Percentiles rank a stretch among this genome's conserved stretches.
Evolutionary conservation across 306 rosid species (phyloP).

Genomic region (Carpinus viminea): DNA sequence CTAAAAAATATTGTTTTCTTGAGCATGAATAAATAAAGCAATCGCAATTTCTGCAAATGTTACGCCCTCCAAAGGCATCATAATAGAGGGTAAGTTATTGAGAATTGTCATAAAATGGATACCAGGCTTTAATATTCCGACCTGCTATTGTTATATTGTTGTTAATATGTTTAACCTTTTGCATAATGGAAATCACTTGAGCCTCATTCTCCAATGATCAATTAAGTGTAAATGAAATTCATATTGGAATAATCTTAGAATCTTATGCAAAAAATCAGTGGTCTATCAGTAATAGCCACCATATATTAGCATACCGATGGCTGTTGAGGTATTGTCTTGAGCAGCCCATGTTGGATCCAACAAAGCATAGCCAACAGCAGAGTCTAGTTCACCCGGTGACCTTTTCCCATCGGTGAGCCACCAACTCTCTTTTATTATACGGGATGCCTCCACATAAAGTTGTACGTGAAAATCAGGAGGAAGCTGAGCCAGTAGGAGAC

Average conservation of each 20-base stretch:
- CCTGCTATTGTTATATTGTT: too few species aligned
- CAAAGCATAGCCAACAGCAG: constrained; percentile 97
- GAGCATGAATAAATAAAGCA: too few species aligned
- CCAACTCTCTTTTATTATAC: constrained; percentile 93
- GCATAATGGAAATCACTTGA: not conserved
- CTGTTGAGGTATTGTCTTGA: constrained; percentile 97
- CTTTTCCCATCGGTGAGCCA: constrained; percentile 88
- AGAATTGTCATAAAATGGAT: too few species aligned
- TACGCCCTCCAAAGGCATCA: too few species aligned
- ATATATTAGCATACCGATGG: constrained; percentile 63
- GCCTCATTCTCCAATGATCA: not conserved
- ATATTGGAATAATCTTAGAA: not conserved
- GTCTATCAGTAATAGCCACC: constrained; percentile 4
- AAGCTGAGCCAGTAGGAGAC: constrained; percentile 92
- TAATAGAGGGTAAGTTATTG: too few species aligned
- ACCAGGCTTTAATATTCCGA: too few species aligned
- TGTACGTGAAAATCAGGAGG: constrained; percentile 90
- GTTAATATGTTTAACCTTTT: too few species aligned
- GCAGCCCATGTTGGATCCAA: constrained; percentile 99
- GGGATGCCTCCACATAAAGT: constrained; percentile 86
- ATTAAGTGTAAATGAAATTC: not conserved
- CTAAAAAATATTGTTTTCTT: too few species aligned
- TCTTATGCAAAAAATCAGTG: not conserved
- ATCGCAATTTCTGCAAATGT: too few species aligned
- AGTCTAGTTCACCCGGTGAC: constrained; percentile 77